Evolutionary conservation across 163 green algal genomes (phyloP), one percentile per base, ranked within the genome.

Genomic region (Botryococcus braunii): DNA sequence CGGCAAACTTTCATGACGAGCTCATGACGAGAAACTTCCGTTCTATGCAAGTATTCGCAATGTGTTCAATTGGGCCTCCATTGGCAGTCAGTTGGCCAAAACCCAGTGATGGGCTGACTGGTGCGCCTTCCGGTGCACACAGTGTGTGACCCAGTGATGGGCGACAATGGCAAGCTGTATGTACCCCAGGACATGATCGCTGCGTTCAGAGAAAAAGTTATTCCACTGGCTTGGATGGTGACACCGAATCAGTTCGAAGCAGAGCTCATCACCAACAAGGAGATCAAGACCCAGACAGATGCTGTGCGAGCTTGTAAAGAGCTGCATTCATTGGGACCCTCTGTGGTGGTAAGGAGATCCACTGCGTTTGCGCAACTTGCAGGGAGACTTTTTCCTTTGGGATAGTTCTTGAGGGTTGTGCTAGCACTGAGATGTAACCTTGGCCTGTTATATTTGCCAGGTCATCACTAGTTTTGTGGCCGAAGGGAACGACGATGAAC

Each of bases 241-340:
- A 94, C 89, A 3, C 92, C 92, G 41, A 97, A 97, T 68, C 83
- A 90, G 61, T 97, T 94, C 74, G 92, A 98, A 70, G 86, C 85
- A 27, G 88, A 96, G 77, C 73, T 87, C 56, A 78, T 98, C 31
- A 89, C 85, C 4, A 86, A 83, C 1, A 35, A 75, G 5, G 9
- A 43, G 13, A 89, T 96, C 5, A 32, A 0, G 27, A 87, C 49
- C 63, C 64, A 86, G 36, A 62, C 25, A 0, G 69, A 83, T 5
- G 89, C 85, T 7, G 38, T 92, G 31, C 52, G 43, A 3, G 88
- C 83, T 0, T 91, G 81, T 62, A 47, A 74, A 0, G 25, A 32
- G 32, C 73, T 97, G 57, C 87, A 92, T 32, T 46, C 46, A 0
- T 46, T 69, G 8, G 87, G 88, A 0, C 85, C 87, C 1, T 59